These are phyloP conservation scores for Phytophthora sp. DNA, from an alignment of 352 stramenopile genomes.

Conservation along the genomic window DNA sequence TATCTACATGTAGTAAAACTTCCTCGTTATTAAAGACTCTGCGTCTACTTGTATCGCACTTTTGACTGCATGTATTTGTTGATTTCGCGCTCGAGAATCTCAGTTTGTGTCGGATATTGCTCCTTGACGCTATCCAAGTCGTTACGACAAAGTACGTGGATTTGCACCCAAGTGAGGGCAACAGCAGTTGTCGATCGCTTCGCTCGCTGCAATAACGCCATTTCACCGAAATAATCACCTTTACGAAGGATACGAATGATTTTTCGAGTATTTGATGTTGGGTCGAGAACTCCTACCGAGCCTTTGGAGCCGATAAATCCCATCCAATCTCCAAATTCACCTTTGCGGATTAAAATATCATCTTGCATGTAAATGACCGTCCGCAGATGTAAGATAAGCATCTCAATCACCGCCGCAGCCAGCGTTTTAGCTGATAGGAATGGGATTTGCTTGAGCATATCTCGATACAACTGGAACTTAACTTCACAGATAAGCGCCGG, in stretches of 20 bases:
- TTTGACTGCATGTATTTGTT: constrained; percentile 74
- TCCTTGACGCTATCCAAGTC: constrained; percentile 71
- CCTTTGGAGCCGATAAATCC: constrained; percentile 81
- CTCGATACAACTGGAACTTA: constrained; percentile 79
- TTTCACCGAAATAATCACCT: constrained; percentile 82
- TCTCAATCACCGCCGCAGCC: constrained; percentile 73
- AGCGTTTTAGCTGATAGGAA: constrained; percentile 76
- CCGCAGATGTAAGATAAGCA: constrained; percentile 74
- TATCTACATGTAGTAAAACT: too few relatives aligned
- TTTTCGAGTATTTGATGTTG: constrained; percentile 44
- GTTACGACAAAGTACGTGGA: constrained; percentile 66
- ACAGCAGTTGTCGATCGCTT: constrained; percentile 70
- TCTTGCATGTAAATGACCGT: constrained; percentile 86
- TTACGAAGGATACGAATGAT: constrained; percentile 73
- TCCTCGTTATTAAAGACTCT: neutral
- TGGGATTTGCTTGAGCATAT: constrained; percentile 83
- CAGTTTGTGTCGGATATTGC: constrained; percentile 60
- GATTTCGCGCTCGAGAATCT: constrained; percentile 74
- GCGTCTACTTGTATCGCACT: constrained; percentile 54
- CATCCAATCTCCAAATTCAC: constrained; percentile 86
- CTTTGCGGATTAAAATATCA: constrained; percentile 80
- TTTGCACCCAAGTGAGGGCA: constrained; percentile 79
- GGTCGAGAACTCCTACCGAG: constrained; percentile 69
- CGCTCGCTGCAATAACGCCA: constrained; percentile 68
- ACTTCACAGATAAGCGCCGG: constrained; percentile 74